Base-by-base conservation (phyloP, 1,284 basidiomycete species). In the Boletus semigastroideus region DNA sequence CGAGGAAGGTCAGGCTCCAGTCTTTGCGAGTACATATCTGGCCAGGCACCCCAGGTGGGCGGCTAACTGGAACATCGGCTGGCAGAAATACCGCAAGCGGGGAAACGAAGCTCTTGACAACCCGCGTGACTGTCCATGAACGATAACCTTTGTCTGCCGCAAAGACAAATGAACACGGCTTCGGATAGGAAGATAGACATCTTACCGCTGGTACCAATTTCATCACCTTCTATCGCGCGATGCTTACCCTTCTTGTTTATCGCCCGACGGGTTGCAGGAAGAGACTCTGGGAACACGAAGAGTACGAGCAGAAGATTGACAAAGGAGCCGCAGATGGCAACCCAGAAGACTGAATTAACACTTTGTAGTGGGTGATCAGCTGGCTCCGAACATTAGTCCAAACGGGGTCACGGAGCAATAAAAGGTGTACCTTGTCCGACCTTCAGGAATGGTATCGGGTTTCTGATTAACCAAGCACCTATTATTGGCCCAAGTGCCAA, bases 401-500 rank as follows among this genome's bases (percentile, higher is more conserved):
- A 8, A 33, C 17, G 33, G 4, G 16, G 30, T 14, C 19, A 42
- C 13, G 17, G n/a, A 42, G 11, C 17, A 38, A 7, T 27, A 37
- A n/a, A n/a, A 50, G 12, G 43, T 42, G 25, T 53, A 71, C 66
- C 44, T 46, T 48, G 48, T 20, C 60, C 67, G 22, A 69, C 54
- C 22, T 30, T 62, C 48, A 73, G 66, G 58, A 62, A 74, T 46
- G 76, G 67, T 52, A 76, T 71, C 17, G 82, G 80, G 54, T 77
- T 72, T 14, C 74, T 71, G 61, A 94, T 87, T 47, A 93, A 66
- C 70, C 81, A 82, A 8, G 84, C 84, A 40, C 89, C 90, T 25
- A 94, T 70, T 27, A 79, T 75, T 4, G 92, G 89, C 0, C 91
- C 90, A 12, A 87, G 55, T 3, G 85, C 81, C 58, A 92, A 79